Evolutionary conservation across 768 basidiomycete species (phyloP).

Genomic region (Hypsizygus marmoreus): DNA sequence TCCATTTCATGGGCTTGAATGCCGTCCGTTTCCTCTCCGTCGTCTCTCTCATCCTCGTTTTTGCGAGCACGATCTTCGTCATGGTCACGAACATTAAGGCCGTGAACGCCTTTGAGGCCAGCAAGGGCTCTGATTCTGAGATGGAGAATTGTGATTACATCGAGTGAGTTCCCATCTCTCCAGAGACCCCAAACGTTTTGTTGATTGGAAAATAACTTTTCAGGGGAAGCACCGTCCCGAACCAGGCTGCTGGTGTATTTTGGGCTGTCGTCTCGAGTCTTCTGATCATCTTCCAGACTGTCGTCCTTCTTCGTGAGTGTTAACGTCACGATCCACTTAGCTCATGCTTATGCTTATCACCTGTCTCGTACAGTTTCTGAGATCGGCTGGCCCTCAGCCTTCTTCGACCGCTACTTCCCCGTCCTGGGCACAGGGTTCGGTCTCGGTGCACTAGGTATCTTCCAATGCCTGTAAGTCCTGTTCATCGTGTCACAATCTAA

Average conservation of each 20-base stretch:
- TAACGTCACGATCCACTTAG: neutral
- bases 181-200: neutral
- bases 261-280: conserved; percentile 87
- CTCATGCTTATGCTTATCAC: neutral
- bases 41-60: conserved; percentile 77
- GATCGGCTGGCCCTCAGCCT: conserved; percentile 70
- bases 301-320: conserved; percentile 66
- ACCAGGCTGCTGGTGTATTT: conserved; percentile 89
- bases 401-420: conserved; percentile 90
- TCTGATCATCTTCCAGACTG: conserved; percentile 80
- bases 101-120: conserved; percentile 63
- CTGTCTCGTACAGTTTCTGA: conserved; percentile 56
- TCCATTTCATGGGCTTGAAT: conserved; percentile 75
- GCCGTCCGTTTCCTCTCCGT: conserved; percentile 74
- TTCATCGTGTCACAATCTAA: neutral
- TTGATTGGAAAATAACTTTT: neutral
- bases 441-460: conserved; percentile 83
- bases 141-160: conserved; percentile 77
- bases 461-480: conserved; percentile 73
- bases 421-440: conserved; percentile 88
- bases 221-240: conserved; percentile 84
- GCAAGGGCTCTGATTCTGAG: conserved; percentile 34
- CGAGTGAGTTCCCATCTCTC: conserved; percentile 48
- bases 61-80: conserved; percentile 72
- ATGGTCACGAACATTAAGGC: conserved; percentile 77